Evolutionary conservation across 768 basidiomycete genomes (phyloP).

Genomic region (Naganishia vishniacii): DNA sequence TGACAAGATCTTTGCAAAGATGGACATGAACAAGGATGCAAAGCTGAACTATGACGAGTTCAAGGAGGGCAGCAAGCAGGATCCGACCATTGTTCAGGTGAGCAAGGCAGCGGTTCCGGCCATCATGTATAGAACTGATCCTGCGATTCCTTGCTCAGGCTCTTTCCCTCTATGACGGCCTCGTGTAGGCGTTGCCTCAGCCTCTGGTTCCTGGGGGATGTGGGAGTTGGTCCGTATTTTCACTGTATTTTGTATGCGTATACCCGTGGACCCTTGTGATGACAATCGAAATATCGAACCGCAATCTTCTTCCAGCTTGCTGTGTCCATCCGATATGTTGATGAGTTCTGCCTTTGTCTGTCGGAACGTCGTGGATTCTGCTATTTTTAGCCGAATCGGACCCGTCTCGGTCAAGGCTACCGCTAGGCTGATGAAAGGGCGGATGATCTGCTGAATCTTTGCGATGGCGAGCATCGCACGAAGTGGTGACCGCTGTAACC

Average conservation of each 20-base stretch:
- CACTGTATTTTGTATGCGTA: conserved; percentile 22
- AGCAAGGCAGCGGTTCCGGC: conserved; percentile 28
- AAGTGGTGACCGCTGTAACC: too few relatives aligned
- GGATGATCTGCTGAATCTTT: too few relatives aligned
- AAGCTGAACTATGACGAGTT: conserved; percentile 93
- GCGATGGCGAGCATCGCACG: too few relatives aligned
- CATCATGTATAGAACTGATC: not conserved
- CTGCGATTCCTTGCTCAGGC: conserved; percentile 57
- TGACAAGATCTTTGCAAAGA: conserved; percentile 95
- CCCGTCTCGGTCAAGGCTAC: too few relatives aligned
- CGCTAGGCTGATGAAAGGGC: too few relatives aligned
- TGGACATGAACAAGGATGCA: conserved; percentile 94
- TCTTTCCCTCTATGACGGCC: conserved; percentile 86
- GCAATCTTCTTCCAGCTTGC: too few relatives aligned
- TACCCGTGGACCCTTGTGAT: conserved; percentile 7
- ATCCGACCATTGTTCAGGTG: conserved; percentile 97
- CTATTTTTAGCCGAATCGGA: too few relatives aligned
- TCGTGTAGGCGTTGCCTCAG: conserved; percentile 58
- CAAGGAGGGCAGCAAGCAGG: conserved; percentile 95
- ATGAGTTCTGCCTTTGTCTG: too few relatives aligned
- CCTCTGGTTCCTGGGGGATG: too few relatives aligned
- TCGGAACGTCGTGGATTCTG: too few relatives aligned
- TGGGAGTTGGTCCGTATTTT: not conserved
- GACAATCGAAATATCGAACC: not conserved
- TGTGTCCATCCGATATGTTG: too few relatives aligned